Conservation (phyloP, 352 stramenopile genomes). For the Globisporangium orthogonon region DNA sequence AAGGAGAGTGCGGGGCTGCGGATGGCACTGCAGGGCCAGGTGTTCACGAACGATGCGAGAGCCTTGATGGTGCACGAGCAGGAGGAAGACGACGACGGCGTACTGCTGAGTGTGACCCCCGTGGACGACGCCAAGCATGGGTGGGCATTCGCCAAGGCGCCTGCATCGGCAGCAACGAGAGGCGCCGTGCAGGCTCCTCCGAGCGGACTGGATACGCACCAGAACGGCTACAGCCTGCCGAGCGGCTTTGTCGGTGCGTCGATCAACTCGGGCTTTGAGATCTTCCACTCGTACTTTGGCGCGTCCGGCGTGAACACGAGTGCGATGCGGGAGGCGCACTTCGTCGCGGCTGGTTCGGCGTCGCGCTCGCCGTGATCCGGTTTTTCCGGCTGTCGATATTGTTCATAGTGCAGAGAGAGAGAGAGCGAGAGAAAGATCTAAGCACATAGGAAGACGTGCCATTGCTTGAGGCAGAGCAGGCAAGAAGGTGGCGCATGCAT, state of each 20-base stretch:
- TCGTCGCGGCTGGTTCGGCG: neutral
- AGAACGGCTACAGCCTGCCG: constrained; percentile 8
- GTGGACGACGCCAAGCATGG: constrained; percentile 17
- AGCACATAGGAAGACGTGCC: no score
- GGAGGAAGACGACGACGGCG: constrained; percentile 63
- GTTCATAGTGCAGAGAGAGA: neutral
- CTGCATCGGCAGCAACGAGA: neutral
- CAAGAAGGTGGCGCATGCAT: no score
- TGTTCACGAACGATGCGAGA: constrained; percentile 59
- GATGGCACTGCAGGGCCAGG: constrained; percentile 56
- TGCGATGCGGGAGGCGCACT: neutral
- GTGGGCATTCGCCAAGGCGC: neutral
- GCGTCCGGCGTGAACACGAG: constrained; percentile 4
- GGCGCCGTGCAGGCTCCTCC: neutral
- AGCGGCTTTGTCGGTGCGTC: constrained; percentile 42
- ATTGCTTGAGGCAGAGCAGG: no score
- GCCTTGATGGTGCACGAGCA: constrained; percentile 73
- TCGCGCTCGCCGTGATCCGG: neutral
- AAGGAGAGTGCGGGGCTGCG: constrained; percentile 53
- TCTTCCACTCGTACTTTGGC: constrained; percentile 77
- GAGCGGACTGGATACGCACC: constrained; percentile 7
- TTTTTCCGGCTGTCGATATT: neutral
- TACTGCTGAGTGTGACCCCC: constrained; percentile 66
- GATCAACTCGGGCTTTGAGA: constrained; percentile 72
- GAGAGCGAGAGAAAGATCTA: no score